Conservation (phyloP, 1,139 yeast genomes). For the Candida frijolesensis region DNA sequence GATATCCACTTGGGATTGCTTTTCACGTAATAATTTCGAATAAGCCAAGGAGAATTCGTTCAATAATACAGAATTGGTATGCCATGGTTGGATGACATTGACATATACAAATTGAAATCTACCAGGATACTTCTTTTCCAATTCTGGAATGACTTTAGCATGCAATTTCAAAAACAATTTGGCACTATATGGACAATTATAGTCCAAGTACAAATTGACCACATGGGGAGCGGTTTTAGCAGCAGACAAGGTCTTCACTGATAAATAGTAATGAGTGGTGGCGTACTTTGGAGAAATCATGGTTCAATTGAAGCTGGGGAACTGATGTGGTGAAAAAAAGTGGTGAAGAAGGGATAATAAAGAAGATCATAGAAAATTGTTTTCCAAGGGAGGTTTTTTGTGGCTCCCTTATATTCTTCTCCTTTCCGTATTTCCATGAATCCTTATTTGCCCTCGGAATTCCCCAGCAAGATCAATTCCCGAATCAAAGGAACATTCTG, state of each 20-base stretch:
- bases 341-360: background rate
- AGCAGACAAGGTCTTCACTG: constrained; percentile 22
- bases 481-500: too few relatives aligned
- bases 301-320: background rate
- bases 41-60: constrained; percentile 77
- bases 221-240: constrained; percentile 30
- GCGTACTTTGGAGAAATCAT: constrained; percentile 49
- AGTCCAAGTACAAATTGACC: constrained; percentile 66
- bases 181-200: constrained; percentile 75
- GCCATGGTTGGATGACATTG: constrained; percentile 87
- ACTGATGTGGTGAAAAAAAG: background rate
- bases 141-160: constrained; percentile 53
- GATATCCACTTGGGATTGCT: constrained; percentile 13
- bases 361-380: background rate
- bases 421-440: too few relatives aligned
- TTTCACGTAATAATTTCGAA: constrained; percentile 56
- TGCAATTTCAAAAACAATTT: constrained; percentile 62
- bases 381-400: background rate
- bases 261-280: constrained; percentile 37
- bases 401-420: too few relatives aligned
- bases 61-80: constrained; percentile 65
- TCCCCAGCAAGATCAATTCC: too few relatives aligned
- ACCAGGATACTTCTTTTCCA: constrained; percentile 49
- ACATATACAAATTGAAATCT: constrained; percentile 60
- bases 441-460: too few relatives aligned